Evolutionary conservation across 306 rosid species (phyloP), one percentile per base, ranked within the genome.

Genomic region (Abrus pulchellus): DNA sequence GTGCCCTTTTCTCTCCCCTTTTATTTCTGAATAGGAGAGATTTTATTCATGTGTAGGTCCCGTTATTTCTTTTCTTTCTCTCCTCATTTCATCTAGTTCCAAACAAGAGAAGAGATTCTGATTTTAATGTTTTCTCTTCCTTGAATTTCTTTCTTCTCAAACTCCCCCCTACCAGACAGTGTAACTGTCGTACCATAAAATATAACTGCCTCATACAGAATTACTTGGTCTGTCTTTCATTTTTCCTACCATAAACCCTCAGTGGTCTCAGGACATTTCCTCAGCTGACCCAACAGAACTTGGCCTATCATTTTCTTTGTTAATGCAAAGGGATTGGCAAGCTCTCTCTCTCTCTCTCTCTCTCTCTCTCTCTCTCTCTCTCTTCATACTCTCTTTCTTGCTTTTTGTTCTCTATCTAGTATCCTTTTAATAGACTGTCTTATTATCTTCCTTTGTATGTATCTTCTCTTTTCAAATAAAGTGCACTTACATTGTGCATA

Each of bases 381-480:
- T 33, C 53, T 11, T 33, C 57, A 29, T 29, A 27, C 28, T 57
- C 74, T 32, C 47, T 71, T 36, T 64, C 76, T 56, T 57, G 36
- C 54, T 20, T 57, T 27, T 38, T 48, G 9, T 28, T 62, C 34
- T 28, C 36, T 49, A 45, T 71, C 28, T 28, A 20, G 72, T 9
- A 38, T 43, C 55, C 59, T 62, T 45, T 70, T 1, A 33, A 62
- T 52, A 34, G 28, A 30, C 7, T 7, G 72, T 2, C 47, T 59
- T 53, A 48, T 20, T 28, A 6, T 45, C 9, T 60, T 63, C 66
- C 47, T 20, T 48, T 70, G 13, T 36, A 30, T 76, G 44, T 70
- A n/a, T 43, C 34, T 36, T 54, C 36, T 52, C 52, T 33, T 30
- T 53, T 69, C 78, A 44, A 33, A 67, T 13, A 48, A 59, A 60